Conservation (phyloP, 352 stramenopile species). For the Phytophthora agathidicida region DNA sequence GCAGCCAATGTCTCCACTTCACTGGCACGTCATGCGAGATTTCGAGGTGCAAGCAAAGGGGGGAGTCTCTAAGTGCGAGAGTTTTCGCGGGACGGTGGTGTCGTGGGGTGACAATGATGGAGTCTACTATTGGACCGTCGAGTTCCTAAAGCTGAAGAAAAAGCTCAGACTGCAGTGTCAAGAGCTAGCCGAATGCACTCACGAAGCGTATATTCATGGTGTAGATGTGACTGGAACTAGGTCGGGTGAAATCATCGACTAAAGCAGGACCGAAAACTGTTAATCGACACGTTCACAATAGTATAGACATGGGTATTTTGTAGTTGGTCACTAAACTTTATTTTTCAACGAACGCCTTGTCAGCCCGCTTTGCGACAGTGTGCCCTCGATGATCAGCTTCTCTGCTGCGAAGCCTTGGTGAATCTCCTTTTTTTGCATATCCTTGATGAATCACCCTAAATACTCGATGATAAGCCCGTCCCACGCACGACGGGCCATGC, state of each 20-base stretch:
- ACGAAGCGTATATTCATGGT: background rate
- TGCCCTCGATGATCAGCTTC: too few relatives aligned
- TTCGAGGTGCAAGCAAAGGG: background rate
- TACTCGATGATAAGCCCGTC: too few relatives aligned
- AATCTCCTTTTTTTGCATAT: too few relatives aligned
- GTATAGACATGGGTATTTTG: too few relatives aligned
- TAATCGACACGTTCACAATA: too few relatives aligned
- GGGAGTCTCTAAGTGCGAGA: background rate
- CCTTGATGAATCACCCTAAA: too few relatives aligned
- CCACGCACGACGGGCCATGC: too few relatives aligned
- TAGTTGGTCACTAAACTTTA: too few relatives aligned
- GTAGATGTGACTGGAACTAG: conserved; percentile 1
- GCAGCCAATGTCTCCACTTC: background rate
- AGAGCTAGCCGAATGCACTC: background rate
- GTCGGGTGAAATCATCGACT: background rate
- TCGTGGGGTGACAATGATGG: conserved; percentile 5
- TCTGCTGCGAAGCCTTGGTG: too few relatives aligned
- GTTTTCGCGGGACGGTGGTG: background rate
- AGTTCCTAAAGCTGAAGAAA: background rate
- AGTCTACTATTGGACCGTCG: background rate
- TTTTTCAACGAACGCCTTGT: too few relatives aligned
- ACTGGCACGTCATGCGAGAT: conserved; percentile 11
- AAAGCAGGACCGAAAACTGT: too few relatives aligned
- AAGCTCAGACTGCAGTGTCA: background rate
- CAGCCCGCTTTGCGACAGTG: too few relatives aligned